Evolutionary conservation across 2,329 filamentous ascomycete species (phyloP).

Genomic region (Ceratocystis huliohia): DNA sequence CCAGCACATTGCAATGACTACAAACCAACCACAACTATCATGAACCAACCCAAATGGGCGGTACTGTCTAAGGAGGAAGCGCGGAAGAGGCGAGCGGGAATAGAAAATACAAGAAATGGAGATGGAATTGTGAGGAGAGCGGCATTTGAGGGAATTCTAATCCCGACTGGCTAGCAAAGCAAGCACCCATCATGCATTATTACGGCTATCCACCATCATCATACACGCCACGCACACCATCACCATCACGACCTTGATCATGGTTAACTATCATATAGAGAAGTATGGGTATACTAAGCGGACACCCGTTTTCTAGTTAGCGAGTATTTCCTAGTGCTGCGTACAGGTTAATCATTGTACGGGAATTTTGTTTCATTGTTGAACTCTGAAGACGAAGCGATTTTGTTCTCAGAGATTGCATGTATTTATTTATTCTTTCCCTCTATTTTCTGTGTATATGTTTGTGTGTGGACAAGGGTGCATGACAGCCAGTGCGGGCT

Average conservation of each 20-base stretch:
- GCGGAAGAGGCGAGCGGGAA: background rate
- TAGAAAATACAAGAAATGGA: background rate
- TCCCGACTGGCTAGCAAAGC: background rate
- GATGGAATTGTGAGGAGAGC: background rate
- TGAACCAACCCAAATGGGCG: no score
- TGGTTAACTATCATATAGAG: background rate
- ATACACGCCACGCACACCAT: background rate
- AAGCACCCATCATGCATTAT: background rate
- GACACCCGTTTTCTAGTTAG: background rate
- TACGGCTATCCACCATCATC: background rate
- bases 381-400: background rate
- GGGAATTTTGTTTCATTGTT: conserved; percentile 6
- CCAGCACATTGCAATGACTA: background rate
- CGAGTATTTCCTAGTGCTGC: conserved; percentile 1
- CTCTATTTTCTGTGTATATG: background rate
- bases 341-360: background rate
- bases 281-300: background rate
- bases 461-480: background rate
- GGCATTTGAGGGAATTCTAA: background rate
- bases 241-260: background rate
- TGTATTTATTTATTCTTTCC: background rate
- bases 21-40: no score
- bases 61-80: background rate
- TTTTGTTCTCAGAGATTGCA: background rate
- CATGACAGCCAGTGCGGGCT: background rate